phyloP scores from a whole-genome alignment of 2,329 filamentous ascomycete species.

The Hymenoscyphus salicellus region DNA sequence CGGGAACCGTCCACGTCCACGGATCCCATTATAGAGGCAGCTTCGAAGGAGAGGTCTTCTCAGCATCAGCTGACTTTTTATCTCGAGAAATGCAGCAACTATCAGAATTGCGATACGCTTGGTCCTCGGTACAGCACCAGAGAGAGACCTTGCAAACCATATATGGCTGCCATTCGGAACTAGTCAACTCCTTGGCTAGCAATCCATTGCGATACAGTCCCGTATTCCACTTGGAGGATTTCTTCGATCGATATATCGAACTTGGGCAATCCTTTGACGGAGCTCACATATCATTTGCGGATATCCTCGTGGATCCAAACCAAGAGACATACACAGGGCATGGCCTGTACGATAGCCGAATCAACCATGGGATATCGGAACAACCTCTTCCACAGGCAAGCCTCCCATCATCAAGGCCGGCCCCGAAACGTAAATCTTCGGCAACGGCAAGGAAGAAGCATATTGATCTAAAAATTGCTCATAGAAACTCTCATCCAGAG shows the following conservation, averaged over 20 bases:
- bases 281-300: constrained; percentile 68
- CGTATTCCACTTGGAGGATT: constrained; percentile 81
- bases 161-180: constrained; percentile 73
- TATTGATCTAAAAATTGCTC: constrained; percentile 34
- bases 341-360: constrained; percentile 47
- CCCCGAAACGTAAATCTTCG: constrained; percentile 23
- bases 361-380: constrained; percentile 29
- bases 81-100: constrained; percentile 78
- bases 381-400: neutral
- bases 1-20: constrained; percentile 84
- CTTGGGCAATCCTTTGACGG: constrained; percentile 65
- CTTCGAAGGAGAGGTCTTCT: constrained; percentile 47
- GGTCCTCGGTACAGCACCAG: constrained; percentile 78
- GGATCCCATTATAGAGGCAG: constrained; percentile 69
- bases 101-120: constrained; percentile 69
- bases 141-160: constrained; percentile 74
- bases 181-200: constrained; percentile 69
- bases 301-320: constrained; percentile 60
- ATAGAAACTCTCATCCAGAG: constrained; percentile 33
- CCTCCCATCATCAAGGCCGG: constrained; percentile 12
- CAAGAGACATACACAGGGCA: constrained; percentile 54
- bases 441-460: constrained; percentile 32
- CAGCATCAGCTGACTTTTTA: constrained; percentile 65
- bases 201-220: constrained; percentile 72
- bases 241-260: constrained; percentile 74